Evolutionary conservation across 805 yeast genomes (phyloP), one percentile per base, ranked within the genome.

Genomic region (Cyberlindnera misumaiensis): DNA sequence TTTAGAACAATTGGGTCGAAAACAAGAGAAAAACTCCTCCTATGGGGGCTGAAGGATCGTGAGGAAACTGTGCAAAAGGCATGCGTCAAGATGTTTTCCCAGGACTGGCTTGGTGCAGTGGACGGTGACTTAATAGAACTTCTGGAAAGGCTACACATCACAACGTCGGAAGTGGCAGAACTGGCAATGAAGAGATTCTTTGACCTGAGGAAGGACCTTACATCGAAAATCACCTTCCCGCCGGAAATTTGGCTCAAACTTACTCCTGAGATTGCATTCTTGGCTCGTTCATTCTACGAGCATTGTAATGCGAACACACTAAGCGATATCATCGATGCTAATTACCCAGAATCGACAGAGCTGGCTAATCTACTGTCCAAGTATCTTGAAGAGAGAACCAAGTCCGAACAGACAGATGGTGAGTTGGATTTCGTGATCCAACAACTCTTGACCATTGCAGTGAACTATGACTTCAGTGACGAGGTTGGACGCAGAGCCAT

Each of bases 11-110:
- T 86, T 9, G 72, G 70, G 25, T 65, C 73, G 35, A 64, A 65
- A 7, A 65, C 73, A 25, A 65, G 96, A 30, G 90, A 83, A 41
- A 70, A 73, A 39, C 57, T 93, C 17, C 65, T 93, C 15, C 67
- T 70, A 31, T 84, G 95, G 87, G 97, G 98, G 3, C 67, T 90
- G 36, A 77, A 76, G 44, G 98, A 90, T 59, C 74, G 97, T 47
- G 96, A 89, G 46, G 76, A 70, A 4, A 48, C 67, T 5, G 97
- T 93, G 1, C 65, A 76, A 46, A 65, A 64, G 20, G 90, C 96
- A 0, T 87, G 96, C 5, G 60, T 70, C 1, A 73, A 75, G 45
- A 72, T 88, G 77, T 67, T 93, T 32, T 70, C 84, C 3, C 62
- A 65, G 20, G 71, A 71, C 32, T 93, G 97, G 97, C 69, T 83